Percentiles rank a stretch among this genome's conserved stretches.
Evolutionary conservation across 306 rosid species (phyloP).

Genomic region (Argentina anserina): DNA sequence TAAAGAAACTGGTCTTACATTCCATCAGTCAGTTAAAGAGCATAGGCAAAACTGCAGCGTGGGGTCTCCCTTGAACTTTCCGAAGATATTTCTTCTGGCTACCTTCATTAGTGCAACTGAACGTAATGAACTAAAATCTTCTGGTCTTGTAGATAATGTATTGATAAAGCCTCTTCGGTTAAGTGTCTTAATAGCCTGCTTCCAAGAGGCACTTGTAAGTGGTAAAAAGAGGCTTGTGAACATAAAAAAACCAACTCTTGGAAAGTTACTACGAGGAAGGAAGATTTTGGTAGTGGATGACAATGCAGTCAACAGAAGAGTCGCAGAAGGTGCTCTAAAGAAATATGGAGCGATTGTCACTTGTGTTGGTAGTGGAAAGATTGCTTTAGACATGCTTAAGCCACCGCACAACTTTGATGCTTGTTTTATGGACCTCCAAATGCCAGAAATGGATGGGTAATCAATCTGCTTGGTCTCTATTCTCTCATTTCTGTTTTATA

Average conservation of each 20-base stretch:
- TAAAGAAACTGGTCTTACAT: slow-evolving; percentile 36
- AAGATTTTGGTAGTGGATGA: slow-evolving; percentile 89
- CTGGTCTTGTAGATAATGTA: slow-evolving; percentile 53
- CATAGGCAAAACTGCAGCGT: slow-evolving; percentile 33
- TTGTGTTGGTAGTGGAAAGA: slow-evolving; percentile 69
- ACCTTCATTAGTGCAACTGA: slow-evolving; percentile 36
- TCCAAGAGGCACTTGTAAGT: slow-evolving; percentile 63
- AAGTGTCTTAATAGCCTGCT: slow-evolving; percentile 47
- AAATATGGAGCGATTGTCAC: slow-evolving; percentile 80
- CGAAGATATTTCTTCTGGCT: slow-evolving; percentile 72
- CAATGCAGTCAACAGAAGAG: slow-evolving; percentile 79
- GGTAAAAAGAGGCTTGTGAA: slow-evolving; percentile 45
- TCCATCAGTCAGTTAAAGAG: slow-evolving; percentile 34
- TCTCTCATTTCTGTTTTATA: neutral
- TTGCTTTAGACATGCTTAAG: slow-evolving; percentile 58
- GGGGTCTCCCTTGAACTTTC: slow-evolving; percentile 33
- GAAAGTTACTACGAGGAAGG: slow-evolving; percentile 50
- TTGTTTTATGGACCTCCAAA: slow-evolving; percentile 99
- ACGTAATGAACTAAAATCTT: slow-evolving; percentile 45
- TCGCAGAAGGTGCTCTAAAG: slow-evolving; percentile 81
- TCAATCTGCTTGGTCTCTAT: slow-evolving; percentile 18
- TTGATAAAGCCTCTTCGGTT: slow-evolving; percentile 71
- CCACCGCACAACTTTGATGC: slow-evolving; percentile 81
- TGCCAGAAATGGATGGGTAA: slow-evolving; percentile 99
- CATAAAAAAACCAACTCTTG: slow-evolving; percentile 51